A percentile compares a stretch with the other conserved stretches of the same genome.
phyloP scores from a whole-genome alignment of 75 land plant species.

The Ceratopteris richardii region DNA sequence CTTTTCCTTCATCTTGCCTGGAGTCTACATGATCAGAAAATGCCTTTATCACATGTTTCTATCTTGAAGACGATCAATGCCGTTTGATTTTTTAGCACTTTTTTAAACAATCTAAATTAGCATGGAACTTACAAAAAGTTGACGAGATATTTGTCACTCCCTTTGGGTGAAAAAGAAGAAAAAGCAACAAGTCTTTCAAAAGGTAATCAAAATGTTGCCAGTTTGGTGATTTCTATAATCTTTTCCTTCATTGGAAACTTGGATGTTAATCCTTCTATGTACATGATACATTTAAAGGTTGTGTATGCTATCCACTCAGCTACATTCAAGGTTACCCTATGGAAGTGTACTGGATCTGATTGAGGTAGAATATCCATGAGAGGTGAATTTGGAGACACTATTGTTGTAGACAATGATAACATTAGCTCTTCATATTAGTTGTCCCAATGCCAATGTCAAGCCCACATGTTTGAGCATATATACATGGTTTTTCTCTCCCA shows the following conservation, averaged over 20 bases:
- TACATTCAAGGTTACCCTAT: slow-evolving; percentile 55
- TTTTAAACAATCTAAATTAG: slow-evolving; percentile 70
- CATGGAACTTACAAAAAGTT: slow-evolving; percentile 36
- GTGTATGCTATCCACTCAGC: slow-evolving; percentile 80
- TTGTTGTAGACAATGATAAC: too few relatives aligned
- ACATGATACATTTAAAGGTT: slow-evolving; percentile 65
- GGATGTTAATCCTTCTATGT: slow-evolving; percentile 52
- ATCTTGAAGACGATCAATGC: slow-evolving; percentile 56
- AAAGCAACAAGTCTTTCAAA: slow-evolving; percentile 12
- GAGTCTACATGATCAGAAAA: slow-evolving; percentile 56
- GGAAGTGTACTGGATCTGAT: too few relatives aligned
- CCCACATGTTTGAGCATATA: too few relatives aligned
- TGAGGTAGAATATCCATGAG: too few relatives aligned
- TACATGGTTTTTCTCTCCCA: too few relatives aligned
- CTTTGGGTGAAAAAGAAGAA: slow-evolving; percentile 41
- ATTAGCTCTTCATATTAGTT: too few relatives aligned
- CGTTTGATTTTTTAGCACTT: slow-evolving; percentile 51
- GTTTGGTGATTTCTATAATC: slow-evolving; percentile 41
- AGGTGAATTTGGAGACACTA: too few relatives aligned
- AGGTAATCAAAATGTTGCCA: slow-evolving; percentile 45
- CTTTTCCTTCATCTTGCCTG: slow-evolving; percentile 56
- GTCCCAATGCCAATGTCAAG: too few relatives aligned
- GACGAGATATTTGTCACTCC: slow-evolving; percentile 38
- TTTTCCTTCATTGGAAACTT: slow-evolving; percentile 51
- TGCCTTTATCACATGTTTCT: slow-evolving; percentile 21